These are phyloP conservation scores for Beauveria australis DNA, from an alignment of 2,329 filamentous ascomycete species.

Conservation along the genomic window DNA sequence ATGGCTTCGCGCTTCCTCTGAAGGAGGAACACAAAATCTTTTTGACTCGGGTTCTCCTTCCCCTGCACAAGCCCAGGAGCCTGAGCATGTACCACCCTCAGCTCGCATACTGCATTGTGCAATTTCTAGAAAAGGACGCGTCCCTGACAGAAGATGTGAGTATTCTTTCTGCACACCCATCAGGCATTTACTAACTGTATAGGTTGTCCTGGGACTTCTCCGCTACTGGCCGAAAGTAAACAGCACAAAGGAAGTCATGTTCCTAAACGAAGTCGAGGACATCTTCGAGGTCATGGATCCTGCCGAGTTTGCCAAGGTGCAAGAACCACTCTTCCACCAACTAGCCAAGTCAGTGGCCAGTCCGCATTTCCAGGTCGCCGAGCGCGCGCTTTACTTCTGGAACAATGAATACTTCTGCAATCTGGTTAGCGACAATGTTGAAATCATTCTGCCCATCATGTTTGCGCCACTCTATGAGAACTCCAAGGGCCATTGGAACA, in stretches of 20 bases:
- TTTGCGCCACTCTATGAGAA: constrained; percentile 98
- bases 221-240: constrained; percentile 99
- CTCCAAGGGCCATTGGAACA: constrained; percentile 98
- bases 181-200: constrained; percentile 15
- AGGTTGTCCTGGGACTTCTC: constrained; percentile 89
- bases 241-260: constrained; percentile 99
- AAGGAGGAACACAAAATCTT: constrained; percentile 99
- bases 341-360: constrained; percentile 96
- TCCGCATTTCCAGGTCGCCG: constrained; percentile 97
- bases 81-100: constrained; percentile 99
- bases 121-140: constrained; percentile 96
- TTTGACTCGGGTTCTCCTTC: constrained; percentile 83
- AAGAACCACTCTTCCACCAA: constrained; percentile 95
- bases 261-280: constrained; percentile 96
- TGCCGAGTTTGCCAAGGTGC: constrained; percentile 95
- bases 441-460: constrained; percentile 98
- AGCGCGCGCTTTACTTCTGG: constrained; percentile 97
- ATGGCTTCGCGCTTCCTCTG: constrained; percentile 89
- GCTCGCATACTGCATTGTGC: constrained; percentile 96
- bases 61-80: constrained; percentile 96
- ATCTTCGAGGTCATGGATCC: constrained; percentile 99
- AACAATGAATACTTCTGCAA: constrained; percentile 99
- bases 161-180: background rate
- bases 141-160: constrained; percentile 79
- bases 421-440: constrained; percentile 95